phyloP scores from a whole-genome alignment of 2,329 filamentous ascomycete species.

The Lomentospora prolificans region DNA sequence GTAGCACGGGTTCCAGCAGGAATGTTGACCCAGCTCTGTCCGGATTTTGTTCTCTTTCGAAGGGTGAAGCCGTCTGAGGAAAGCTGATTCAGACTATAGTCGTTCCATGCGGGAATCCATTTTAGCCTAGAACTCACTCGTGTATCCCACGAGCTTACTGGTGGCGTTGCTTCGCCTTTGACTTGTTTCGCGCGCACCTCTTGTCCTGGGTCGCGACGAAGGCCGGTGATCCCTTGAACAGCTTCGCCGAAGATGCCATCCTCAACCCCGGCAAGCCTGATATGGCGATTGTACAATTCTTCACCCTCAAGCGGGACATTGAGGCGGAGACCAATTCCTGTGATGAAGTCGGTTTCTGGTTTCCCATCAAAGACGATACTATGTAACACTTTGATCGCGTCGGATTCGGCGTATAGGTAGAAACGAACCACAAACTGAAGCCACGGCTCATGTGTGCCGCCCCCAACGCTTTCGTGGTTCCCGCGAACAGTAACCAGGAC shows the following conservation, averaged over 20 bases:
- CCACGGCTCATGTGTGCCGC: constrained; percentile 28
- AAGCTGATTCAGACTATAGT: constrained; percentile 46
- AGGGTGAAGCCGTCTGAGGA: constrained; percentile 51
- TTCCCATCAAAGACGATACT: constrained; percentile 46
- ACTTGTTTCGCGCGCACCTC: constrained; percentile 39
- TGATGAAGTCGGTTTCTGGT: constrained; percentile 38
- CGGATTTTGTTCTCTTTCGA: constrained; percentile 48
- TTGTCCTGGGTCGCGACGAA: constrained; percentile 43
- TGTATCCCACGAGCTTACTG: constrained; percentile 34
- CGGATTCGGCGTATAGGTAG: constrained; percentile 48
- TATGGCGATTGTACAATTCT: constrained; percentile 47
- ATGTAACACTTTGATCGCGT: constrained; percentile 44
- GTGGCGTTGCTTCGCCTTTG: constrained; percentile 33
- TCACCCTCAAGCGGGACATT: constrained; percentile 42
- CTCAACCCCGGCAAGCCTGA: constrained; percentile 44
- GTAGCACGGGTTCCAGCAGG: constrained; percentile 44
- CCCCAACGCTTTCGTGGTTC: constrained; percentile 21
- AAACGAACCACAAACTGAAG: constrained; percentile 42
- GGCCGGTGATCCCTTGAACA: constrained; percentile 49
- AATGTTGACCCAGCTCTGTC: constrained; percentile 48
- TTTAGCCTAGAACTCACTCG: constrained; percentile 34
- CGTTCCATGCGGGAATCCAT: constrained; percentile 50
- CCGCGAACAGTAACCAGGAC: constrained; percentile 36
- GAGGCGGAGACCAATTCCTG: constrained; percentile 44
- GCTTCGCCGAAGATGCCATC: constrained; percentile 48